phyloP scores from a whole-genome alignment of 352 stramenopile species.

The Bremia lactucae region DNA sequence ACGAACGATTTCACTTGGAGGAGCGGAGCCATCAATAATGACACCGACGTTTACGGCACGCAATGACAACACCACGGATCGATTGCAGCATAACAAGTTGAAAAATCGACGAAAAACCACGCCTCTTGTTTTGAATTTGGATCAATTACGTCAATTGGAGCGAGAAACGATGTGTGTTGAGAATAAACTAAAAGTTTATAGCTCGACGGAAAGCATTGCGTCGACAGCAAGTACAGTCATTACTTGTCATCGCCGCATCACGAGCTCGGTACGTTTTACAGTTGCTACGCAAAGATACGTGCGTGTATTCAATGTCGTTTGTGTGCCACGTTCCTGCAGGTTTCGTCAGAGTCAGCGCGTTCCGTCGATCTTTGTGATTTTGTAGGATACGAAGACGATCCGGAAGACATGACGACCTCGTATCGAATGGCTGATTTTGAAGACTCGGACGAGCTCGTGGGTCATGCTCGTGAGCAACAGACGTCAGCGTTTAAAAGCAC shows the following conservation, averaged over 20 bases:
- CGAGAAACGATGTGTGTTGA: constrained; percentile 1
- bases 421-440: constrained; percentile 34
- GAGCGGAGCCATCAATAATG: constrained; percentile 12
- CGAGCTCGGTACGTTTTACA: constrained; percentile 36
- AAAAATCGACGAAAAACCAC: constrained; percentile 9
- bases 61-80: too few species aligned
- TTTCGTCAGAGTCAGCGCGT: constrained; percentile 21
- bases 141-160: background rate
- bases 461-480: constrained; percentile 16
- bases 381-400: constrained; percentile 36
- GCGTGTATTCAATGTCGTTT: background rate
- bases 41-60: constrained; percentile 37
- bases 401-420: constrained; percentile 22
- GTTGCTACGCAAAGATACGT: background rate
- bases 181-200: constrained; percentile 24
- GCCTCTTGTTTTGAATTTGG: constrained; percentile 8
- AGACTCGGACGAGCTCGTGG: constrained; percentile 13
- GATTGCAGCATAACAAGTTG: constrained; percentile 12
- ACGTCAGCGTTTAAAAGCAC: constrained; percentile 10
- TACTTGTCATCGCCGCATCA: constrained; percentile 43
- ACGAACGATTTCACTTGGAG: constrained; percentile 34
- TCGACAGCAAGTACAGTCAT: constrained; percentile 50
- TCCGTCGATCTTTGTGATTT: constrained; percentile 44
- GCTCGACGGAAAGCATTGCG: constrained; percentile 39
- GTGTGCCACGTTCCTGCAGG: constrained; percentile 3